phyloP scores from a whole-genome alignment of 225 moss, liverwort and hornwort genomes.

The Polytrichum formosum region DNA sequence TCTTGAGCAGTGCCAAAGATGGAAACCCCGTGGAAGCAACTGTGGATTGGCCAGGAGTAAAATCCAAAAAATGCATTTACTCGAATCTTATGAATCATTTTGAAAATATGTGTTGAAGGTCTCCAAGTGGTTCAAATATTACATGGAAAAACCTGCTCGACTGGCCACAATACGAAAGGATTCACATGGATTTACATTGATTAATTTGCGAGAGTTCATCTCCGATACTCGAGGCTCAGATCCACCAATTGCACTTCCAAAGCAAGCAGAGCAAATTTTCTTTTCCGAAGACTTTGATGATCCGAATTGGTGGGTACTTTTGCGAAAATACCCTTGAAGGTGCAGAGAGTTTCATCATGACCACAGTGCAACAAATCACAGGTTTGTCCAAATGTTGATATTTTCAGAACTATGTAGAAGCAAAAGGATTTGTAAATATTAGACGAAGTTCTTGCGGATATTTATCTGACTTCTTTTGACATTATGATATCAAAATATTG shows the following conservation, averaged over 20 bases:
- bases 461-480: too few species aligned
- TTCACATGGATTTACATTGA: background rate
- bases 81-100: background rate
- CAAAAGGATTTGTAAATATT: too few species aligned
- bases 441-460: too few species aligned
- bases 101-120: background rate
- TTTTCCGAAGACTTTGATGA: background rate
- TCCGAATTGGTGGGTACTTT: background rate
- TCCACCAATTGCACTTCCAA: background rate
- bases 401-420: too few species aligned
- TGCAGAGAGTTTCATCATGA: too few species aligned
- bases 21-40: background rate
- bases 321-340: too few species aligned
- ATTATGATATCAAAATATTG: too few species aligned
- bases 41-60: background rate
- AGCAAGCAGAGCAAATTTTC: background rate
- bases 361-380: too few species aligned
- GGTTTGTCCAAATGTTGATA: too few species aligned
- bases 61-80: background rate
- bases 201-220: background rate
- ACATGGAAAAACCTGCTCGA: background rate
- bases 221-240: background rate
- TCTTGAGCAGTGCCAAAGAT: slow-evolving; percentile 1
- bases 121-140: background rate
- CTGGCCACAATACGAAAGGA: background rate